Evolutionary conservation across 805 yeast genomes (phyloP).

Genomic region (Candida nemodendra): DNA sequence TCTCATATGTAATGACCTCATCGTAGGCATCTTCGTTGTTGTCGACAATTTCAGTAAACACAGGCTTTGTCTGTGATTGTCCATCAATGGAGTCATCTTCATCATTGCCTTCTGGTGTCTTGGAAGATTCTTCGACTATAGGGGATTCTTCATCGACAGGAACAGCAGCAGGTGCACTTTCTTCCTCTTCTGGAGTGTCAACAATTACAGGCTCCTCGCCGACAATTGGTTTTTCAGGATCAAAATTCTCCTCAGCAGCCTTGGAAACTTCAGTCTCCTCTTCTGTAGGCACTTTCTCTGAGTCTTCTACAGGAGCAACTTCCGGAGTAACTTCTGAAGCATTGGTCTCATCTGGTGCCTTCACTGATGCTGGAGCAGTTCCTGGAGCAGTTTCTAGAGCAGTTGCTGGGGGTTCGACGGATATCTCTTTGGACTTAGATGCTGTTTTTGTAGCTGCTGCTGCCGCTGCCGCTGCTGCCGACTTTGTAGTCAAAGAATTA

Average conservation of each 20-base stretch:
- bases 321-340: slow-evolving; percentile 8
- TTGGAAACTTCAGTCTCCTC: slow-evolving; percentile 2
- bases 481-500: slow-evolving; percentile 27
- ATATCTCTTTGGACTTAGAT: slow-evolving; percentile 21
- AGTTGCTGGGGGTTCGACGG: slow-evolving; percentile 16
- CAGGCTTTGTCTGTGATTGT: slow-evolving; percentile 24
- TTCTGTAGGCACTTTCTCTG: slow-evolving; percentile 2
- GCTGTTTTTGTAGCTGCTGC: slow-evolving; percentile 18
- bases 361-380: slow-evolving; percentile 9
- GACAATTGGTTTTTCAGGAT: slow-evolving; percentile 12
- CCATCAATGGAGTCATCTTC: slow-evolving; percentile 26
- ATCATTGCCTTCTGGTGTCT: slow-evolving; percentile 13
- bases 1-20: slow-evolving; percentile 43
- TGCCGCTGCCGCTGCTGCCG: slow-evolving; percentile 33
- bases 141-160: background rate
- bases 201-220: slow-evolving; percentile 11
- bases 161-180: slow-evolving; percentile 1
- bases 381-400: slow-evolving; percentile 10
- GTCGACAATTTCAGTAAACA: slow-evolving; percentile 32
- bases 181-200: slow-evolving; percentile 6
- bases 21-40: slow-evolving; percentile 25
- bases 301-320: slow-evolving; percentile 9
- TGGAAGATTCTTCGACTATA: slow-evolving; percentile 5
- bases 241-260: too few relatives aligned
- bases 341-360: background rate